phyloP scores from a whole-genome alignment of 208 protist genomes.

The Crithidia thermophila region DNA sequence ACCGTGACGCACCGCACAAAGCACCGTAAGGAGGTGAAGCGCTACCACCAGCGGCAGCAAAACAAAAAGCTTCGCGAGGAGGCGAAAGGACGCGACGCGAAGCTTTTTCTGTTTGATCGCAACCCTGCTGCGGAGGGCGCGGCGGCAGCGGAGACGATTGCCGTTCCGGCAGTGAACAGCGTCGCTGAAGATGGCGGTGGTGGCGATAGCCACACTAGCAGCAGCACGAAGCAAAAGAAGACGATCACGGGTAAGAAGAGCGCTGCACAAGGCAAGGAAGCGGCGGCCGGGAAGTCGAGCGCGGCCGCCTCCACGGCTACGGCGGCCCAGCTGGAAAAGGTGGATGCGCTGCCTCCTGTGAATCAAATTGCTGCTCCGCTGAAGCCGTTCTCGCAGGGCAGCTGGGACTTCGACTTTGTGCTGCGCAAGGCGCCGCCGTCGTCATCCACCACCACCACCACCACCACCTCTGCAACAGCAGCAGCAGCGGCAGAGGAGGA shows the following conservation, averaged over 20 bases:
- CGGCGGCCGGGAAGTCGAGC: no score
- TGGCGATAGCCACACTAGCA: no score
- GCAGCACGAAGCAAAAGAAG: no score
- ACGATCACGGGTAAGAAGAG: no score
- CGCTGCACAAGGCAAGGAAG: no score
- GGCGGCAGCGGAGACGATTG: not conserved
- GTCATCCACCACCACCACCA: no score
- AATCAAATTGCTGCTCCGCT: slow-evolving; percentile 4
- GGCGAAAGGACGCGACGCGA: slow-evolving; percentile 54
- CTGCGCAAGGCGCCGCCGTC: no score
- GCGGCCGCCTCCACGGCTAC: no score
- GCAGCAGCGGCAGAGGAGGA: not conserved
- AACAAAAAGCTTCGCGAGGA: slow-evolving; percentile 40
- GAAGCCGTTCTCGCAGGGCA: not conserved
- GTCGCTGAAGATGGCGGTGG: no score
- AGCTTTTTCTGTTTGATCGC: slow-evolving; percentile 51
- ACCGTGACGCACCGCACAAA: slow-evolving; percentile 42
- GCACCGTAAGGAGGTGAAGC: slow-evolving; percentile 78
- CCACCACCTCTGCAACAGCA: not conserved
- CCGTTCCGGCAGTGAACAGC: not conserved
- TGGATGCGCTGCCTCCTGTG: no score
- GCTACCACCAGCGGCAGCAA: slow-evolving; percentile 58
- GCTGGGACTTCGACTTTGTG: slow-evolving; percentile 68
- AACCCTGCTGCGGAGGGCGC: not conserved
- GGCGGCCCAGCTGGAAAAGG: not conserved